Evolutionary conservation across 2,329 filamentous ascomycete genomes (phyloP), one percentile per base, ranked within the genome.

Genomic region (Chrysosporium keratinophilum): DNA sequence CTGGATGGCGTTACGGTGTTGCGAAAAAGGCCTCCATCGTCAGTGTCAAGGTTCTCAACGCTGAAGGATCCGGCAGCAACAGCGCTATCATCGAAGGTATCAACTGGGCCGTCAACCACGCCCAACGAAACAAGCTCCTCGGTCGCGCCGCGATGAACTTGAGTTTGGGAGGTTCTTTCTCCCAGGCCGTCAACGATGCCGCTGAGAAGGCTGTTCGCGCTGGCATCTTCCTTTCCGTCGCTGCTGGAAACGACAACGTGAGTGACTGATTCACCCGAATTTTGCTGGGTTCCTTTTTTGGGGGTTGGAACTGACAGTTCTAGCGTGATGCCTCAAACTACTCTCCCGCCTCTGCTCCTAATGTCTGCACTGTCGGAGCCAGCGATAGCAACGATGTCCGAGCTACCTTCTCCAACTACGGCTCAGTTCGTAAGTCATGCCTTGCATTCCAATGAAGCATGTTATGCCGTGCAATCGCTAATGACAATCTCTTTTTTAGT

Each of bases 11-110:
- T 6, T 71, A 64, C 52, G 70, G 70, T 54, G 61, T 72, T 54
- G 65, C 69, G 17, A 71, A 71, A 59, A 64, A 65, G 55, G 63
- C 69, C 33, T 65, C 57, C 34, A 56, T 72, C 31, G 59, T 72
- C 31, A 74, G 74, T 50, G 74, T 81, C 56, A 78, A 78, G 64
- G 76, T 69, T 56, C 69, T 78, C 15, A 71, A 71, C 41, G 67
- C 66, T 17, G 62, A 72, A 9, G 73, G 74, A 42, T 68, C 68
- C 43, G 77, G 77, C 31, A 73, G 67, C 20, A 70, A 67, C 50
- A 65, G 68, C 20, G 69, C 71, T 58, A 75, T 77, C 57, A 71
- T 81, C 56, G 64, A 70, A 23, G 78, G 76, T 20, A 77, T 79
- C 62, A 62, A 68, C 34, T 71, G 65, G 66, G 65, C 65, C 51